Base-by-base conservation (phyloP, 192 early-diverging fungal species). In the Coemansia sp. region DNA sequence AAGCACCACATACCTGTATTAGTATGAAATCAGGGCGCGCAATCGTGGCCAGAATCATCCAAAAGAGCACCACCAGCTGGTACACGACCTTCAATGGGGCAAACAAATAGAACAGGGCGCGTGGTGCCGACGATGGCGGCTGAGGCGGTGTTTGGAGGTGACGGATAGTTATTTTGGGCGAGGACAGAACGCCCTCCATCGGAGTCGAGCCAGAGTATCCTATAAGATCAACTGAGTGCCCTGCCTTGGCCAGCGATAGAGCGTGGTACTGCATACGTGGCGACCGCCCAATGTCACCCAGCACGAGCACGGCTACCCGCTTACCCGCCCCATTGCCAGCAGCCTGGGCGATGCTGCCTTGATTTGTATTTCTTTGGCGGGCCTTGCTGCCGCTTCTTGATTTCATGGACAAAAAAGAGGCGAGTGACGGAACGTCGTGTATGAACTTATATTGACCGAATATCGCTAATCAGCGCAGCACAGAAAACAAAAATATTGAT, bases 221-320 rank as follows among this genome's bases (percentile, higher is more conserved):
- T 57, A 97, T 85, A 37, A 97, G 61, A 65, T 94, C 86, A 14
- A 97, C 93, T n/a, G 47, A 63, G 60, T 85, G 87, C 1, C 91
- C 91, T 3, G 77, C 79, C 35, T 77, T 65, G 6, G 88, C 86
- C 39, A 96, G 82, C 25, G 91, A 91, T 7, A 90, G 64, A 38
- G 93, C 93, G 74, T 99, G 96, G 65, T 93, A 88, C 59, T 90
- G 86, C 90, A 95, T 97, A n/a, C 95, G 87, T 12, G 96, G 95
- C 13, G 91, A 92, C 52, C 90, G 82, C 6, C 92, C 92, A 72
- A 94, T 86, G 59, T 95, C 93, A 4, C 93, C 93, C 23, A 95
- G 76, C 3, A 95, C 93, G 8, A 94, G 58, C 14, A 85, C 57
- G 5, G 72, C 73, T 14, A 82, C 59, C 2, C 71, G 63, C 25